phyloP scores from a whole-genome alignment of 805 yeast species.

The Yamadazyma akitaensis region DNA sequence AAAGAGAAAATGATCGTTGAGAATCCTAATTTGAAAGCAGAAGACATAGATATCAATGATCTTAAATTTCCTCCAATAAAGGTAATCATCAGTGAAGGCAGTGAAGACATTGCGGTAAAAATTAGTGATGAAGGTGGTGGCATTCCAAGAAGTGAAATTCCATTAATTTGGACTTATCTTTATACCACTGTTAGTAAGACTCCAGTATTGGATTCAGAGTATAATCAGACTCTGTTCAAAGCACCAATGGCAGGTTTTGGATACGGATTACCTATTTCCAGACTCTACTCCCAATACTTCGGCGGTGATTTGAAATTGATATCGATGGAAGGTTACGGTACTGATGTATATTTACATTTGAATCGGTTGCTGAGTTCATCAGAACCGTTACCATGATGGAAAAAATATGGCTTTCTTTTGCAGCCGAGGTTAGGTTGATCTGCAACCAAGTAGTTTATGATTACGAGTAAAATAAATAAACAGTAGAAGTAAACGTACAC shows the following conservation, averaged over 20 bases:
- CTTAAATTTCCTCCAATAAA: slow-evolving; percentile 79
- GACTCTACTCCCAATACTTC: slow-evolving; percentile 84
- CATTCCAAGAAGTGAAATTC: slow-evolving; percentile 77
- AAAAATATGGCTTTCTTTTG: not conserved
- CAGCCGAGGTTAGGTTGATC: slow-evolving; percentile 1
- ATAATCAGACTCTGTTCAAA: slow-evolving; percentile 59
- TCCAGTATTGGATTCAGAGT: slow-evolving; percentile 61
- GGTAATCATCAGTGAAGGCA: slow-evolving; percentile 83
- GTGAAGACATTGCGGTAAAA: slow-evolving; percentile 86
- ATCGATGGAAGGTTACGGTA: slow-evolving; percentile 92
- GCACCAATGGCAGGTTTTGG: slow-evolving; percentile 97
- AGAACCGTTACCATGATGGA: slow-evolving; percentile 56
- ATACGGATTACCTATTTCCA: slow-evolving; percentile 82
- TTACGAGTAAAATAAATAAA: not conserved
- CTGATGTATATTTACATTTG: slow-evolving; percentile 85
- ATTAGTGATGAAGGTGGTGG: slow-evolving; percentile 95
- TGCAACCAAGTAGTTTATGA: slow-evolving; percentile 5
- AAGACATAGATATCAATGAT: slow-evolving; percentile 51
- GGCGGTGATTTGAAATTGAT: slow-evolving; percentile 87
- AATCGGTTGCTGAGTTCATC: slow-evolving; percentile 71
- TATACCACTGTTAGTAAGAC: slow-evolving; percentile 81
- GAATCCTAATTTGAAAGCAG: slow-evolving; percentile 38
- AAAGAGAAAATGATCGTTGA: slow-evolving; percentile 35
- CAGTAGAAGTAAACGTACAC: not conserved
- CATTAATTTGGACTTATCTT: slow-evolving; percentile 86